Conservation (phyloP, 352 stramenopile genomes). For the Saprolegnia parasitica region DNA sequence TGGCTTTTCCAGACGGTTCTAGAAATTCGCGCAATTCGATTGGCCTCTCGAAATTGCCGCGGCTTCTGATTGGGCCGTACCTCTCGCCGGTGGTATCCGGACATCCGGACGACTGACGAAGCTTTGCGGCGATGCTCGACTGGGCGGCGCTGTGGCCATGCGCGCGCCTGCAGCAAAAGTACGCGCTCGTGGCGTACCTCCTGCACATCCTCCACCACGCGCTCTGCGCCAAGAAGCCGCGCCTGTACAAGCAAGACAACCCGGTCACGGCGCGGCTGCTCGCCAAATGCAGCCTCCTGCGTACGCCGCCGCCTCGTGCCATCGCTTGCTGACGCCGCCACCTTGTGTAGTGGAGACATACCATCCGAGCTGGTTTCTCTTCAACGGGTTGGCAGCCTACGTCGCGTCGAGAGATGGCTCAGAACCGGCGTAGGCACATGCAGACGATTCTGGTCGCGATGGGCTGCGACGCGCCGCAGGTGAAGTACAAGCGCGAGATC, state of each 20-base stretch:
- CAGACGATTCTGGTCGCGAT: slow-evolving; percentile 16
- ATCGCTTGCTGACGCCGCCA: not conserved
- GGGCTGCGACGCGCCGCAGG: slow-evolving; percentile 24
- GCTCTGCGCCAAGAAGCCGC: not conserved
- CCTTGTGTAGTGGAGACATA: slow-evolving; percentile 11
- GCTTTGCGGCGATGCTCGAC: not conserved
- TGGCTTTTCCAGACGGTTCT: not conserved
- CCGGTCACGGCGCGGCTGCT: not conserved
- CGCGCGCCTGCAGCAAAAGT: slow-evolving; percentile 15
- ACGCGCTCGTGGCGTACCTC: slow-evolving; percentile 1
- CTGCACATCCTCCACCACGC: slow-evolving; percentile 15
- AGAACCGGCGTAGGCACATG: slow-evolving; percentile 1
- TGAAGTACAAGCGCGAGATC: slow-evolving; percentile 53
- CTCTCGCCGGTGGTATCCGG: not conserved
- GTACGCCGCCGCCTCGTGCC: not conserved
- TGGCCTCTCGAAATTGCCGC: not conserved
- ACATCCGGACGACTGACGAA: not conserved
- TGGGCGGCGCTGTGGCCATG: not conserved
- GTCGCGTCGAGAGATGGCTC: not conserved
- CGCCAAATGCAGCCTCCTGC: slow-evolving; percentile 8
- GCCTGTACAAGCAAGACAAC: not conserved
- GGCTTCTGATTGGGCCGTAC: not conserved
- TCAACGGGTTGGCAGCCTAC: slow-evolving; percentile 14
- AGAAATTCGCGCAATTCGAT: not conserved
- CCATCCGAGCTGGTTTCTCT: slow-evolving; percentile 19